phyloP scores from a whole-genome alignment of 2,329 filamentous ascomycete genomes.

The Fusarium sp. region DNA sequence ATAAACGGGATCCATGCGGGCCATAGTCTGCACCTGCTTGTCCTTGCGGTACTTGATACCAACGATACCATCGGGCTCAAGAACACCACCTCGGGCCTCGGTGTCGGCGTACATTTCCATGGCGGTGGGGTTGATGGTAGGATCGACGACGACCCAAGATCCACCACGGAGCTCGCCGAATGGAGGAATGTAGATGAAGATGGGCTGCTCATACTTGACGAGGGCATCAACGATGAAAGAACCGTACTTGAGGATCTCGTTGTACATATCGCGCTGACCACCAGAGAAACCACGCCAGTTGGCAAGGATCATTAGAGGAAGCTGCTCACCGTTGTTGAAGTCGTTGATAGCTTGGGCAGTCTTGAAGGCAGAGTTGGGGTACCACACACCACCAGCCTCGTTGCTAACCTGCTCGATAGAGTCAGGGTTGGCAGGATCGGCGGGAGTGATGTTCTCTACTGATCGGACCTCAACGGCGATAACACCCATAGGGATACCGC shows the following conservation, averaged over 20 bases:
- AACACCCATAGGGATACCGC: slow-evolving; percentile 97
- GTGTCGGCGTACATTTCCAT: slow-evolving; percentile 99
- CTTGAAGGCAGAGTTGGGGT: slow-evolving; percentile 99
- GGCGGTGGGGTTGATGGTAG: slow-evolving; percentile 93
- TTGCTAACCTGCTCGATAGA: slow-evolving; percentile 95
- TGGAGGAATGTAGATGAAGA: slow-evolving; percentile 99
- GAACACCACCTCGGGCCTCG: slow-evolving; percentile 93
- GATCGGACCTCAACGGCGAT: slow-evolving; percentile 96
- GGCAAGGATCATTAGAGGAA: slow-evolving; percentile 98
- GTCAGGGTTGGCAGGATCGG: slow-evolving; percentile 97
- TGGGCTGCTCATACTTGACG: slow-evolving; percentile 97
- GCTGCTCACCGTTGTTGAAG: slow-evolving; percentile 98
- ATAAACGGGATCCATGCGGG: slow-evolving; percentile 88
- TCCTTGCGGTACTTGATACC: slow-evolving; percentile 99
- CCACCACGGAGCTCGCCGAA: slow-evolving; percentile 97
- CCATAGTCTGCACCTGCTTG: slow-evolving; percentile 97
- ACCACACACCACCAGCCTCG: slow-evolving; percentile 99
- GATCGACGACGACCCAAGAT: slow-evolving; percentile 99
- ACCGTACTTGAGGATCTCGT: slow-evolving; percentile 99
- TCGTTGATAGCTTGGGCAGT: slow-evolving; percentile 98
- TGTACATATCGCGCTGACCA: slow-evolving; percentile 99
- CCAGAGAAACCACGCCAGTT: slow-evolving; percentile 99
- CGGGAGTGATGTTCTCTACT: slow-evolving; percentile 96
- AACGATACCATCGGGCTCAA: slow-evolving; percentile 97
- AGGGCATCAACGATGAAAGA: slow-evolving; percentile 99